Percentiles rank a stretch among this genome's conserved stretches.
Evolutionary conservation across 1,139 yeast species (phyloP).

Genomic region (Saccharomyces hybrid): DNA sequence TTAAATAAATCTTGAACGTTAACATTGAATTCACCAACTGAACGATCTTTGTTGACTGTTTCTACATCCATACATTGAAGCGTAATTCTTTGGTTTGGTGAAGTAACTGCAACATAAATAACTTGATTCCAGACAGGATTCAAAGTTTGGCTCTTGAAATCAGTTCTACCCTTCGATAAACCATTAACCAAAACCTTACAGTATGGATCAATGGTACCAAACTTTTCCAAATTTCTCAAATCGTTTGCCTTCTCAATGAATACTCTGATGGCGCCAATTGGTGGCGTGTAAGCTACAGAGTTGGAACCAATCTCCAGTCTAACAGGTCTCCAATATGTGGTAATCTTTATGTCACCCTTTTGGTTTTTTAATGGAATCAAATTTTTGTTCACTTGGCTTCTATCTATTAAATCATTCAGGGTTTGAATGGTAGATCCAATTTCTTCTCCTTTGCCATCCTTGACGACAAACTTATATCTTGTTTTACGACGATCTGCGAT

Average conservation of each 20-base stretch:
- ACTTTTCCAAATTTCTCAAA: slow-evolving; percentile 73
- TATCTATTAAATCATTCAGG: slow-evolving; percentile 65
- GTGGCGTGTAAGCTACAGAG: slow-evolving; percentile 77
- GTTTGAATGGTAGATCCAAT: slow-evolving; percentile 58
- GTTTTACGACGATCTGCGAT: slow-evolving; percentile 67
- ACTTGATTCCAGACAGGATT: slow-evolving; percentile 85
- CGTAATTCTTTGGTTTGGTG: slow-evolving; percentile 71
- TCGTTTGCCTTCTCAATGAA: slow-evolving; percentile 63
- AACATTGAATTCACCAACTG: slow-evolving; percentile 75
- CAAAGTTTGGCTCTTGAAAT: slow-evolving; percentile 54
- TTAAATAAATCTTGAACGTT: slow-evolving; percentile 59
- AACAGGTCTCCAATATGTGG: slow-evolving; percentile 82
- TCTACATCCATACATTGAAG: slow-evolving; percentile 92
- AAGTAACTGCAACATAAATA: slow-evolving; percentile 71
- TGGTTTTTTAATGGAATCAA: slow-evolving; percentile 65
- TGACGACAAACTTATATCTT: slow-evolving; percentile 57
- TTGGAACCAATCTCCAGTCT: slow-evolving; percentile 58
- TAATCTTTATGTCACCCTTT: slow-evolving; percentile 61
- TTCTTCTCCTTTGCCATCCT: slow-evolving; percentile 52
- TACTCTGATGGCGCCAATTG: slow-evolving; percentile 84
- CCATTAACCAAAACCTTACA: slow-evolving; percentile 74
- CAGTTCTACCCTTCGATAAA: slow-evolving; percentile 68
- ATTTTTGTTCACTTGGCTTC: slow-evolving; percentile 66
- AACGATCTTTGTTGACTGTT: slow-evolving; percentile 65
- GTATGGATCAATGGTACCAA: slow-evolving; percentile 92